These are phyloP conservation scores for Puccinia horiana DNA, from an alignment of 1,284 basidiomycete species.

Conservation along the genomic window DNA sequence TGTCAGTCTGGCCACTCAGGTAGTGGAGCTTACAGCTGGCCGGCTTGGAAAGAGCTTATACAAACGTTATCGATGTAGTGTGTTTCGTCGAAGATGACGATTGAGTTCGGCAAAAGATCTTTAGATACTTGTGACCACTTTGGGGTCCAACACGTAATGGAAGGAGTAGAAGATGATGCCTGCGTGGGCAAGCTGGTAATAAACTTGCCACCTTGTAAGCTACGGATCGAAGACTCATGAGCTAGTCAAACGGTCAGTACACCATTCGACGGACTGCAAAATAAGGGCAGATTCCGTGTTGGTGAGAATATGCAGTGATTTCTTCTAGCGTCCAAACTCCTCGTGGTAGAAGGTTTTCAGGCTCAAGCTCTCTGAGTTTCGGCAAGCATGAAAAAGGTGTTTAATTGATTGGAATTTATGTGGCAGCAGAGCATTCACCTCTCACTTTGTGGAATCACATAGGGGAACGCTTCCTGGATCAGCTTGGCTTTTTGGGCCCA, in stretches of 20 bases:
- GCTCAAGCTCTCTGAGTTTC: constrained; percentile 76
- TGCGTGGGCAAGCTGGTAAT: constrained; percentile 80
- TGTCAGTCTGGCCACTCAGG: no score
- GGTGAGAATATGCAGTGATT: constrained; percentile 81
- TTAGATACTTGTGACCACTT: constrained; percentile 99
- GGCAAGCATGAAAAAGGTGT: constrained; percentile 55
- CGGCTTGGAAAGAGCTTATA: no score
- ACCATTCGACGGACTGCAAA: constrained; percentile 96
- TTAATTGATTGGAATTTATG: not conserved
- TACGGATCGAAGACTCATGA: not conserved
- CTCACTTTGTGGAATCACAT: constrained; percentile 92
- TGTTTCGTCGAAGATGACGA: constrained; percentile 98
- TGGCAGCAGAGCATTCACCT: not conserved
- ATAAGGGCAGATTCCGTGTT: constrained; percentile 88
- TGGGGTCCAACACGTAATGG: constrained; percentile 97
- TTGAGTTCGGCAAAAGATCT: constrained; percentile 94
- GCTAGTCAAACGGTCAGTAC: constrained; percentile 52
- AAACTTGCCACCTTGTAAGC: not conserved
- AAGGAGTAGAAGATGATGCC: constrained; percentile 98
- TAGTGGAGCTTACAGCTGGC: no score
- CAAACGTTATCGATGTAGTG: constrained; percentile 99
- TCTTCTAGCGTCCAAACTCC: constrained; percentile 96
- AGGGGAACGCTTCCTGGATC: constrained; percentile 89
- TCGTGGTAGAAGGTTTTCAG: constrained; percentile 78
- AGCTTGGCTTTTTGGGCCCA: constrained; percentile 76